A percentile compares a stretch with the other conserved stretches of the same genome.
Conservation (phyloP, 2,329 filamentous ascomycete genomes). For the Massarina eburnea region DNA sequence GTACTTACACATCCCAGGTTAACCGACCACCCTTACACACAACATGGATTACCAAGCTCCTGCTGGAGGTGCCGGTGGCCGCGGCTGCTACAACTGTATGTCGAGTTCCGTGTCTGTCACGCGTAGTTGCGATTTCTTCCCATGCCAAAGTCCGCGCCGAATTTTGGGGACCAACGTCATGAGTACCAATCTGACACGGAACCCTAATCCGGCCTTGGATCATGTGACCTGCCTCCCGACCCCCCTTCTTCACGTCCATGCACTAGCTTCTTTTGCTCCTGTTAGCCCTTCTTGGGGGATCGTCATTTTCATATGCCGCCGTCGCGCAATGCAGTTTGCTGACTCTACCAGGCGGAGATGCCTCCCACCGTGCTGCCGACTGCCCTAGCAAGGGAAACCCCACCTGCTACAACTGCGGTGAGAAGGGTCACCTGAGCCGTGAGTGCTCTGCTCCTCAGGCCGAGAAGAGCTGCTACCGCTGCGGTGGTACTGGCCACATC, state of each 20-base stretch:
- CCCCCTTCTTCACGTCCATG: not conserved
- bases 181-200: slow-evolving; percentile 18
- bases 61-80: slow-evolving; percentile 37
- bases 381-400: slow-evolving; percentile 54
- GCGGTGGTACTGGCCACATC: slow-evolving; percentile 84
- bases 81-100: slow-evolving; percentile 48
- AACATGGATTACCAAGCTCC: slow-evolving; percentile 43
- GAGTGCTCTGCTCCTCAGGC: slow-evolving; percentile 89
- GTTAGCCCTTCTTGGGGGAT: not conserved
- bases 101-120: slow-evolving; percentile 11
- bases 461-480: slow-evolving; percentile 75
- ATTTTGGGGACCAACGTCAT: slow-evolving; percentile 15
- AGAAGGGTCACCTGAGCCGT: slow-evolving; percentile 62
- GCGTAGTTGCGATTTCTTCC: not conserved
- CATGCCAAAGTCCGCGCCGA: not conserved
- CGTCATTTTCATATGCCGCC: not conserved
- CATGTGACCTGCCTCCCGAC: slow-evolving; percentile 12
- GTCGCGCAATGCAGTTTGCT: slow-evolving; percentile 12
- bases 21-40: slow-evolving; percentile 17
- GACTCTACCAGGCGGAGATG: slow-evolving; percentile 47
- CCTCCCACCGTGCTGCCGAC: slow-evolving; percentile 53
- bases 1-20: slow-evolving; percentile 27
- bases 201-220: slow-evolving; percentile 8
- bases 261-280: not conserved
- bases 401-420: slow-evolving; percentile 53